Base-by-base conservation (phyloP, 2,329 filamentous ascomycete species). In the Diplodia intermedia region DNA sequence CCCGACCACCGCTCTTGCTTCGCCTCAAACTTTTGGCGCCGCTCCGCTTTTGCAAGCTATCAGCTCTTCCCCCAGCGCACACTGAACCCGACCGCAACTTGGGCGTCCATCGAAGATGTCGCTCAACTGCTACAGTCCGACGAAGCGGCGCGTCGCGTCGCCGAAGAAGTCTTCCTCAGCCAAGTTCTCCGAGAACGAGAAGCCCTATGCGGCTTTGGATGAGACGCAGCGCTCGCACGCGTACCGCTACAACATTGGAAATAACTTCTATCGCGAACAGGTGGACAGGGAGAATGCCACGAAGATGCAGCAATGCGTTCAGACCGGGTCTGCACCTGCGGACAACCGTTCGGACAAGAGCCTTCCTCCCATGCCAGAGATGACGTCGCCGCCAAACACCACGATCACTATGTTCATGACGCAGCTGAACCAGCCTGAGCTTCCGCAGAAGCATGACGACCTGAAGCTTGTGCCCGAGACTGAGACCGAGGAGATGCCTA, bases 321-420 rank as follows among this genome's bases (percentile, higher is more conserved):
- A 29, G 26, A n/a, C 38, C 38, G 20, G 29, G n/a, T 20, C 23
- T 20, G 56, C 26, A 18, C 11, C 11, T 14, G 11, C n/a, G 9
- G 31, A 50, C 11, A 23, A n/a, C 18, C 5, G 12, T 47, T 50
- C 26, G 8, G 47, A 52, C 7, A 63, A 63, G 47, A 50, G 29
- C 20, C 43, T 50, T 18, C 40, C 60, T 3, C 29, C 20, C 9
- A 29, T 23, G n/a, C 29, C 47, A 8, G 60, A 63, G 11, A 31
- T 40, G 8, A 20, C 2, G 11, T 65, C 62, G 29, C 43, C 75
- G 23, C 71, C 68, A 15, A 71, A 72, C 49, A 72, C 71, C 2
- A 73, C 72, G 3, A 69, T 75, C 54, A 70, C 73, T n/a, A 69
- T 72, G 12, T 63, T 79, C 36, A 72, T 77, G 56, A 73, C 74